Conservation (phyloP, 2,329 filamentous ascomycete species). For the Cadophora sp. region DNA sequence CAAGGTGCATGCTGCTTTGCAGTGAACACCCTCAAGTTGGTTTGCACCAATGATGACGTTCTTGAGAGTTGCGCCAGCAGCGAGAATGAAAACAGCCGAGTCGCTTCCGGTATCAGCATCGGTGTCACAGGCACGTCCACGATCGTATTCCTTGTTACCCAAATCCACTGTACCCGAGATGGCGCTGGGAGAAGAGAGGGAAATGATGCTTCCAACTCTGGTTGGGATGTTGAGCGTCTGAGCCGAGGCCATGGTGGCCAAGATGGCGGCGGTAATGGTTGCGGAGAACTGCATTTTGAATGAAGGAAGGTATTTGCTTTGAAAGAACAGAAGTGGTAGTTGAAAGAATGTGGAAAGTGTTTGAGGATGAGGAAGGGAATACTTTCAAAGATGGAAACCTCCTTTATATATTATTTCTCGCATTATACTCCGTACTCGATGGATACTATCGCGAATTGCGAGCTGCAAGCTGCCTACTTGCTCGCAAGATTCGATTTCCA, state of each 20-base stretch:
- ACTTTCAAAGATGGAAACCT: background rate
- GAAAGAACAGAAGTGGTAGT: conserved; percentile 2
- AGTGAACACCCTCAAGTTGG: conserved; percentile 55
- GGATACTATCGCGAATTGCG: background rate
- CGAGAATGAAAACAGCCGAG: conserved; percentile 58
- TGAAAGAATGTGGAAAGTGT: background rate
- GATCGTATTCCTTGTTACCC: conserved; percentile 36
- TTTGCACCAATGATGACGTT: conserved; percentile 60
- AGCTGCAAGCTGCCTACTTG: background rate
- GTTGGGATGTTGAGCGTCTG: conserved; percentile 33
- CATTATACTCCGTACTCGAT: background rate
- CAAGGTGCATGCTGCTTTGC: conserved; percentile 54
- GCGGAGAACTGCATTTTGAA: conserved; percentile 32
- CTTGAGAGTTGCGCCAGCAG: conserved; percentile 55
- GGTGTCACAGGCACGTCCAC: conserved; percentile 31
- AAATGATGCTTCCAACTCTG: conserved; percentile 26
- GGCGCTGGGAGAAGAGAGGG: conserved; percentile 19
- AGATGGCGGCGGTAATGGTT: conserved; percentile 27
- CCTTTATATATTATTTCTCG: background rate
- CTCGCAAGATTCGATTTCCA: background rate
- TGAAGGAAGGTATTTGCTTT: background rate
- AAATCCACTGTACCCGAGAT: conserved; percentile 31
- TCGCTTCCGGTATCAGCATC: conserved; percentile 32
- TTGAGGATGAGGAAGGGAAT: background rate
- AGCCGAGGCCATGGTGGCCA: conserved; percentile 27